Evolutionary conservation across 352 stramenopile species (phyloP).

Genomic region (Achlya hypogyna): DNA sequence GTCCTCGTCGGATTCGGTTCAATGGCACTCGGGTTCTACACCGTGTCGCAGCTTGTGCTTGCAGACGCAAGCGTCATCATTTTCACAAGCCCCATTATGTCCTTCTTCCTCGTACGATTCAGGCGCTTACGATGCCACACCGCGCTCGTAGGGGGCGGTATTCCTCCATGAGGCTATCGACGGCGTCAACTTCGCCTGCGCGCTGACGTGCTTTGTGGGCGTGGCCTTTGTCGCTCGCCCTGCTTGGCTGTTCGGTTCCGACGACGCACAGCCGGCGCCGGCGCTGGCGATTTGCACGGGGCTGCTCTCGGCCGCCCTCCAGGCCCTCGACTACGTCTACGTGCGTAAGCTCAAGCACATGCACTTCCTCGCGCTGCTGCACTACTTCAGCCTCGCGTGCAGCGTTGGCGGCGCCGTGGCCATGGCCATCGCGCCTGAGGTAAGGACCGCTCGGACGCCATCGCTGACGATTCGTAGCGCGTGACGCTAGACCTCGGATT

Average conservation of each 20-base stretch:
- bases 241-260: not conserved
- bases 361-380: conserved; percentile 15
- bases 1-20: conserved; percentile 36
- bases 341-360: conserved; percentile 49
- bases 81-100: conserved; percentile 53
- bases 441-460: no score
- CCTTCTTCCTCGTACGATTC: conserved; percentile 50
- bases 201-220: not conserved
- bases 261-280: not conserved
- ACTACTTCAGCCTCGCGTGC: conserved; percentile 13
- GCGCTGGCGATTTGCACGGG: conserved; percentile 6
- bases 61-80: conserved; percentile 55
- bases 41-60: conserved; percentile 45
- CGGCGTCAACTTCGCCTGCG: not conserved
- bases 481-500: not conserved
- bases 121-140: no score
- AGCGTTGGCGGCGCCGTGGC: not conserved
- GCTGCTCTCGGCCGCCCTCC: conserved; percentile 29
- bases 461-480: not conserved
- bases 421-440: not conserved
- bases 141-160: not conserved
- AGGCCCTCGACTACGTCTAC: conserved; percentile 60
- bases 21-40: conserved; percentile 41
- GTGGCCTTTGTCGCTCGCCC: conserved; percentile 13
- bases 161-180: not conserved